These are phyloP conservation scores for Acanthamoeba divionensis DNA, from an alignment of 208 protist genomes.

Conservation along the genomic window DNA sequence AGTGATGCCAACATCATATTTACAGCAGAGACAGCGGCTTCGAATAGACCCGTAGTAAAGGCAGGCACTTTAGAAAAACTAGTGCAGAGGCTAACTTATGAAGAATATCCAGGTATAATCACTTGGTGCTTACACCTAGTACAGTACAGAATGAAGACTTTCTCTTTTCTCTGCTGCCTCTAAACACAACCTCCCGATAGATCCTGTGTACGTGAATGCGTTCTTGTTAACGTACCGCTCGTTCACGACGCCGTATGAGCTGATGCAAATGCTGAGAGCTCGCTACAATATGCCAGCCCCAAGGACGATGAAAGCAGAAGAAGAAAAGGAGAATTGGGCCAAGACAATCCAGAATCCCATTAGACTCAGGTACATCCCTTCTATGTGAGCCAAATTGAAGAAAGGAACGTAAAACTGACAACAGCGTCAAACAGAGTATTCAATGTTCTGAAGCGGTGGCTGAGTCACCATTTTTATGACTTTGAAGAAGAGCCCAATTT, in stretches of 20 bases:
- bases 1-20: constrained; percentile 7
- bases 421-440: no score
- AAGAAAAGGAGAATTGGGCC: not conserved
- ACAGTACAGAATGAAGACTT: no score
- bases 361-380: not conserved
- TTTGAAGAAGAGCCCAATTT: not conserved
- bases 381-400: not conserved
- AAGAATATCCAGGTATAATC: not conserved
- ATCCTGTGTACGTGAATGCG: constrained; percentile 32
- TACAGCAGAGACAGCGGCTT: not conserved
- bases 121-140: no score
- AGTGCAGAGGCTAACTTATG: constrained; percentile 17
- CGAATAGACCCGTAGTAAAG: not conserved
- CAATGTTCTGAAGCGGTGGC: constrained; percentile 38
- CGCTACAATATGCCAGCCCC: constrained; percentile 11
- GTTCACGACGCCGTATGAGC: constrained; percentile 43
- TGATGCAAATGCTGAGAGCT: not conserved
- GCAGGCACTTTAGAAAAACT: constrained; percentile 51
- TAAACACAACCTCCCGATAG: no score
- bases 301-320: not conserved
- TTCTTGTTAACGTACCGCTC: constrained; percentile 52
- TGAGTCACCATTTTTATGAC: constrained; percentile 47
- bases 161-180: no score
- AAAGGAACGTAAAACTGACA: not conserved
- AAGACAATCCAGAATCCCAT: constrained; percentile 40